Conservation (phyloP, 768 basidiomycete species). For the Lactarius deliciosus region DNA sequence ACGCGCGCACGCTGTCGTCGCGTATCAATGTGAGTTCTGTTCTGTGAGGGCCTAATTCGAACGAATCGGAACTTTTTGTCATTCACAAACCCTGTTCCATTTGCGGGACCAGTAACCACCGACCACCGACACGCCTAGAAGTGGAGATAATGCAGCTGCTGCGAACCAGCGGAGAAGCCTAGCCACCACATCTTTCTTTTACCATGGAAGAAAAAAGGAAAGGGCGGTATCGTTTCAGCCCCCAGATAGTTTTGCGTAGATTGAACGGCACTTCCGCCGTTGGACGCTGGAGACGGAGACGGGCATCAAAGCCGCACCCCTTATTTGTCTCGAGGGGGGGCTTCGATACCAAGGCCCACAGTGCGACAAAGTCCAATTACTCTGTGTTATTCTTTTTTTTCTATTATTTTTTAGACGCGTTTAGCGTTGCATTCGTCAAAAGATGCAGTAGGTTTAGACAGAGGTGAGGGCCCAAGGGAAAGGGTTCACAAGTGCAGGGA, state of each 20-base stretch:
- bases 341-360: not conserved
- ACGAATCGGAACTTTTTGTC: not conserved
- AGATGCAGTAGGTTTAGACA: not conserved
- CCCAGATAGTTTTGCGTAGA: constrained; percentile 7
- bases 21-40: not conserved
- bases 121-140: constrained; percentile 6
- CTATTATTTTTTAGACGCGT: not conserved
- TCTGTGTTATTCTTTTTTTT: not conserved
- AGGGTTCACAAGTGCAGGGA: not conserved
- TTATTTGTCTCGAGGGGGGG: constrained; percentile 1
- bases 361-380: not conserved
- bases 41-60: not conserved
- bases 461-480: not conserved
- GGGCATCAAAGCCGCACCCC: constrained; percentile 19
- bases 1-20: not conserved
- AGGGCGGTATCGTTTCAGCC: not conserved
- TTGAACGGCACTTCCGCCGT: constrained; percentile 8
- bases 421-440: not conserved
- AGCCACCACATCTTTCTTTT: not conserved
- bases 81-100: constrained; percentile 17
- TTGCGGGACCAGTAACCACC: constrained; percentile 10
- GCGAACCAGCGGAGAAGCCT: not conserved
- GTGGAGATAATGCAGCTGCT: constrained; percentile 14
- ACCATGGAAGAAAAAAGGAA: not conserved
- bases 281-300: not conserved